Evolutionary conservation across 2,329 filamentous ascomycete genomes (phyloP), one percentile per base, ranked within the genome.

Genomic region (Fusarium begoniae): DNA sequence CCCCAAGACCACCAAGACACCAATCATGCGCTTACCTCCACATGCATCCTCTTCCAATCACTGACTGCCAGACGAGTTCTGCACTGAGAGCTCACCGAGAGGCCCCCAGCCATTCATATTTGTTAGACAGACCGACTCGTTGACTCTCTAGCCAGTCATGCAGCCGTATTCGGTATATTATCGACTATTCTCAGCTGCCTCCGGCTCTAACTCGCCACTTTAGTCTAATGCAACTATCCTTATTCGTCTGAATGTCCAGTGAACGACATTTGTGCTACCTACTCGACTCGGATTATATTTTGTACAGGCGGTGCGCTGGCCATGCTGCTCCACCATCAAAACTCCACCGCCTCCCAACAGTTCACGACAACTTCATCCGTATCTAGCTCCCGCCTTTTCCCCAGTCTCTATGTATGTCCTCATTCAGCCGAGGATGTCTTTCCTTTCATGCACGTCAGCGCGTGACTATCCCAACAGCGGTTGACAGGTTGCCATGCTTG

Each of bases 11-110:
- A 48, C 63, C 60, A 58, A 72, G 48, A 63, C 68, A 72, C 79
- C 79, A 80, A 81, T 81, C 79, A 81, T 74, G 72, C 76, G 77
- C 76, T 54, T 60, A 32, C 64, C 65, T 72, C 74, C 72, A 70
- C 72, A 54, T 69, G 61, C 72, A 69, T 26, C 66, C 60, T 64
- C 53, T 67, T 58, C 75, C 76, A 78, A 78, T 78, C 76, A 78
- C 24, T 47, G 48, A 30, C 8, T 78, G 74, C 75, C 75, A 77
- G 69, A 72, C 60, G 62, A 57, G 44, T 63, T 63, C 62, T 65
- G 65, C 41, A n/a, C 54, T 64, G 51, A 54, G 58, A 57, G 54
- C 56, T 74, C 71, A 69, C 67, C 70, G 62, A 71, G 55, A 50
- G 38, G 50, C 30, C 57, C 57, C 58, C 63, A 58, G 47, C 63